Evolutionary conservation across 441 rosid species (phyloP), one percentile per base, ranked within the genome.

Genomic region (Pelargonium fulgidum): DNA sequence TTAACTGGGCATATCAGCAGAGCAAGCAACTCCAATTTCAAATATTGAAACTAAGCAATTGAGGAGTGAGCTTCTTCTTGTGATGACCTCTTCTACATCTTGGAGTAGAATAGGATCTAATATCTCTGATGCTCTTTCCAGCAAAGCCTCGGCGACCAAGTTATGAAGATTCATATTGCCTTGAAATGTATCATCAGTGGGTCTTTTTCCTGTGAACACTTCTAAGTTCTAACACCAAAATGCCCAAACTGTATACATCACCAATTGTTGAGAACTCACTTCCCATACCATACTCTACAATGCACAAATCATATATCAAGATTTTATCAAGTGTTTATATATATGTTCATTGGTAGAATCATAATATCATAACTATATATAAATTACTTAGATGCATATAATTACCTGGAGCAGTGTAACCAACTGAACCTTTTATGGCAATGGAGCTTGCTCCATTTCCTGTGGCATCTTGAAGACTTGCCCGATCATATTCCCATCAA

Each of bases 391-490:
- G 22, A 19, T 19, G 10, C 2, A 10, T 2, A 41, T 9, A 41
- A 41, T 26, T 45, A 45, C 52, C 52, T 45, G 4, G 52, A 8
- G 52, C 52, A 1, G 52, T 13, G n/a, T 45, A 45, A 8, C 52
- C 52, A 45, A 45, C 4, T 8, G 52, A 8, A 8, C 67, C 67
- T 39, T 22, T 0, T 0, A 62, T 29, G 3, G 26, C 62, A 44
- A 70, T 26, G 33, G 73, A 29, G 22, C 67, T 70, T 0, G 44
- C 0, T 45, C 62, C 66, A 13, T 12, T 66, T n/a, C 7, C 16
- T 0, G 8, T 0, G 0, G 0, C 7, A 0, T 17, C 41, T 0
- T 11, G 0, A 11, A 70, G 11, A 26, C 33, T 1, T 26, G 33
- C 33, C 33, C 33, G 3, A 26, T 26, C 33, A 26, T 26, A 26